Evolutionary conservation across 192 early-diverging fungal genomes (phyloP).

Genomic region (Neocallimastix lanati): DNA sequence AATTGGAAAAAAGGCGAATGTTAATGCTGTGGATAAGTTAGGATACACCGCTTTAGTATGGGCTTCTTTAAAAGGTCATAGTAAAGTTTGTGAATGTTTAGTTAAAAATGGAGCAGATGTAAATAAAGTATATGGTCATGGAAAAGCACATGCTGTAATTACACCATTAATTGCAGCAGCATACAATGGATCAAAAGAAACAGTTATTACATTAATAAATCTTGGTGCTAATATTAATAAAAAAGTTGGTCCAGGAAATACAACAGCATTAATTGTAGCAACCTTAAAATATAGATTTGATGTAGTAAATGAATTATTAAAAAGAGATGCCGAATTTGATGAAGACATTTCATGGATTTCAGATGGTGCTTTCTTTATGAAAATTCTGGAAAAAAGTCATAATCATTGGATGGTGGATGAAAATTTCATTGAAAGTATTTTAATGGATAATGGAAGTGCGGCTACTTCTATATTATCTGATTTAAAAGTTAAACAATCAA

Average conservation of each 20-base stretch:
- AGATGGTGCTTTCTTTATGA: background rate
- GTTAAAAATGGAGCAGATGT: conserved; percentile 5
- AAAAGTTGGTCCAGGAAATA: conserved; percentile 9
- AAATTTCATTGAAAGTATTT: no score
- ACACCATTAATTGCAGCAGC: conserved; percentile 24
- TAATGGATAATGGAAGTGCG: no score
- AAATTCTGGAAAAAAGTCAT: background rate
- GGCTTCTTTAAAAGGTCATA: conserved; percentile 19
- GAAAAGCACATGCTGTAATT: conserved; percentile 11
- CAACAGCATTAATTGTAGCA: background rate
- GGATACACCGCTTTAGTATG: conserved; percentile 37
- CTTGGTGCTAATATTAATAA: conserved; percentile 17
- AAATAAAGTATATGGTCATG: conserved; percentile 15
- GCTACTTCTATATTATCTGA: no score
- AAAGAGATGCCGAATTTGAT: background rate
- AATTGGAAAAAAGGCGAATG: background rate
- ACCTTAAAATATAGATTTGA: background rate
- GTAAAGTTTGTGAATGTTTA: conserved; percentile 7
- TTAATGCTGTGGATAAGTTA: conserved; percentile 5
- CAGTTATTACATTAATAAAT: conserved; percentile 18
- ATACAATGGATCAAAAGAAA: conserved; percentile 8
- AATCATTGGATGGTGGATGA: background rate
- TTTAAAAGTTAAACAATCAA: no score
- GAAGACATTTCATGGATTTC: background rate
- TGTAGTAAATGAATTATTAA: background rate